Evolutionary conservation across 306 rosid genomes (phyloP).

Genomic region (Nissolia schottii): DNA sequence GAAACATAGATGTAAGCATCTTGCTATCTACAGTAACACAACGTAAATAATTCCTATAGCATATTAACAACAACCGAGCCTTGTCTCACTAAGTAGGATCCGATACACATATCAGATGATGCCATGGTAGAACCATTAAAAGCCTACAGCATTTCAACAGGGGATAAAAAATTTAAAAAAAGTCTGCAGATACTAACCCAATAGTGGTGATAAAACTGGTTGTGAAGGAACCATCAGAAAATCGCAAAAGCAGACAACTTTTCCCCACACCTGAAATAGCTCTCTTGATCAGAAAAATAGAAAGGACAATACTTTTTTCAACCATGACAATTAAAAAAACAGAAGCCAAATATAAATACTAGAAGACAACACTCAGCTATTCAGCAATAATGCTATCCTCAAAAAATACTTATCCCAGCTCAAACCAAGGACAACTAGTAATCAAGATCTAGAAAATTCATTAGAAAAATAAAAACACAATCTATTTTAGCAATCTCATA

Average conservation of each 20-base stretch:
- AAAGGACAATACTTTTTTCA: background rate
- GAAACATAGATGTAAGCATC: background rate
- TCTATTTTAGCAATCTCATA: background rate
- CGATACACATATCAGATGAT: no score
- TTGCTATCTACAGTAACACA: background rate
- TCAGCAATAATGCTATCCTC: background rate
- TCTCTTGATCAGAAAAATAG: background rate
- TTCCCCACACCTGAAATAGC: slow-evolving; percentile 81
- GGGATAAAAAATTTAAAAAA: no score
- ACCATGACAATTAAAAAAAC: background rate
- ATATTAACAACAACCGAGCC: no score
- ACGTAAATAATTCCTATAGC: background rate
- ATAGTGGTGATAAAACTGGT: slow-evolving; percentile 92
- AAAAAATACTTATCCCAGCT: background rate
- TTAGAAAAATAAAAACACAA: no score
- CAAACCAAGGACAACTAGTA: background rate
- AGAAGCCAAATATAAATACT: background rate
- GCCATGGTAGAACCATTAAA: no score
- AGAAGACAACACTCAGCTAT: background rate
- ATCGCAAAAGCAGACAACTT: slow-evolving; percentile 90
- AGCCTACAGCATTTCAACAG: no score
- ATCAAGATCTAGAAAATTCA: background rate
- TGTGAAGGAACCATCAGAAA: slow-evolving; percentile 91
- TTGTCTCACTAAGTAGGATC: no score
- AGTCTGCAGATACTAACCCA: slow-evolving; percentile 55